A percentile compares a stretch with the other conserved stretches of the same genome.
phyloP scores from a whole-genome alignment of 1,284 basidiomycete species.

The Ganoderma resinaceum region DNA sequence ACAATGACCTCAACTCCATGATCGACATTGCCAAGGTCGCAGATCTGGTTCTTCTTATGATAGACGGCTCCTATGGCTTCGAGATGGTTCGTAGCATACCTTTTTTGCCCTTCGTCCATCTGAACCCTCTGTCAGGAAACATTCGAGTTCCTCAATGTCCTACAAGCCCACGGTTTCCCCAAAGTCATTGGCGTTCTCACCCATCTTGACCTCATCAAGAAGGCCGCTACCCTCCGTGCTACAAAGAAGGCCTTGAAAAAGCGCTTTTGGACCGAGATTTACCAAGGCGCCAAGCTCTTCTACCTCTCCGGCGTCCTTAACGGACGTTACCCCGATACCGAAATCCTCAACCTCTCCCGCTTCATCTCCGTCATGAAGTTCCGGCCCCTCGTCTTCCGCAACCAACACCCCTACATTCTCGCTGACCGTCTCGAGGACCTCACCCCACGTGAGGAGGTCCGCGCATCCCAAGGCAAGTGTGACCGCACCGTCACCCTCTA shows the following conservation, averaged over 20 bases:
- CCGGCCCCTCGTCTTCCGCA: slow-evolving; percentile 95
- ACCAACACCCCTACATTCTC: slow-evolving; percentile 95
- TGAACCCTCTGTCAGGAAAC: slow-evolving; percentile 76
- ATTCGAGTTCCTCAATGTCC: slow-evolving; percentile 97
- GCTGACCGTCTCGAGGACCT: slow-evolving; percentile 96
- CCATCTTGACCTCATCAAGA: slow-evolving; percentile 98
- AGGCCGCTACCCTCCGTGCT: slow-evolving; percentile 83
- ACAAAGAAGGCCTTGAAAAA: slow-evolving; percentile 98
- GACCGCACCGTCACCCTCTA: slow-evolving; percentile 94
- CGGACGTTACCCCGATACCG: slow-evolving; percentile 96
- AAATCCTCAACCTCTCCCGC: slow-evolving; percentile 94
- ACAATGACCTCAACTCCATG: slow-evolving; percentile 98
- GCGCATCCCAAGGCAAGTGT: slow-evolving; percentile 82
- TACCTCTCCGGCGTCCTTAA: slow-evolving; percentile 98
- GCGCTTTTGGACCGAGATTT: slow-evolving; percentile 99
- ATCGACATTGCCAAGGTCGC: slow-evolving; percentile 98
- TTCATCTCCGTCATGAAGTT: slow-evolving; percentile 99
- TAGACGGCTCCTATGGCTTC: slow-evolving; percentile 97
- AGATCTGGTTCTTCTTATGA: slow-evolving; percentile 96
- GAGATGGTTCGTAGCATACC: slow-evolving; percentile 81
- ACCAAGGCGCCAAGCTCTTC: slow-evolving; percentile 98
- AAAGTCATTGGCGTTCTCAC: slow-evolving; percentile 97
- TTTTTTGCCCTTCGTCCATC: neutral
- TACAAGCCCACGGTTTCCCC: slow-evolving; percentile 97
- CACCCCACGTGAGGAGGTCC: slow-evolving; percentile 86